Conservation (phyloP, 495 filamentous ascomycete species). For the Glarea lozoyensis region DNA sequence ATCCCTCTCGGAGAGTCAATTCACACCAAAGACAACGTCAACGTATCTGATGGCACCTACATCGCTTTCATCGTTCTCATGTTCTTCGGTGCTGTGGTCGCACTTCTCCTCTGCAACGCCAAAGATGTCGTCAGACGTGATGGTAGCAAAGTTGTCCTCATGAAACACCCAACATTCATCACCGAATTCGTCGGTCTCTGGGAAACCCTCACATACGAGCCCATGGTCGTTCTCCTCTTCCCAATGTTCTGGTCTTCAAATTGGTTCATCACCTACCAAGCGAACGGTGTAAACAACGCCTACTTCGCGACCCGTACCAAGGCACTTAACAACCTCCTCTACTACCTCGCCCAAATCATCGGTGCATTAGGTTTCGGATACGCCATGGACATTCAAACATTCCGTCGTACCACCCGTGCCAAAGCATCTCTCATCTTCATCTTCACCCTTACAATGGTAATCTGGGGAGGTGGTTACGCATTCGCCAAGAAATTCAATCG, state of each 20-base stretch:
- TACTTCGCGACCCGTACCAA: conserved; percentile 78
- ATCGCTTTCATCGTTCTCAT: conserved; percentile 87
- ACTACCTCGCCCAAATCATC: conserved; percentile 83
- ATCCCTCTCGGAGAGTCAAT: conserved; percentile 78
- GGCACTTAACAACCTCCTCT: conserved; percentile 75
- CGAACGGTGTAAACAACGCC: conserved; percentile 51
- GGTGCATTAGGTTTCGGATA: conserved; percentile 73
- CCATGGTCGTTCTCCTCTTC: conserved; percentile 78
- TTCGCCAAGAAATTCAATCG: conserved; percentile 60
- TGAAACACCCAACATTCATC: conserved; percentile 78
- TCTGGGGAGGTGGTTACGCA: conserved; percentile 85
- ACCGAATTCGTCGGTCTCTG: conserved; percentile 72
- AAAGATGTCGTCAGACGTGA: conserved; percentile 61
- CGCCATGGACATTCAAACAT: conserved; percentile 53
- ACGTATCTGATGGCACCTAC: conserved; percentile 79
- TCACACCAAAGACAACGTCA: conserved; percentile 43
- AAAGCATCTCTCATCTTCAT: conserved; percentile 59
- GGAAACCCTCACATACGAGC: conserved; percentile 61
- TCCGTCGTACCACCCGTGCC: conserved; percentile 67
- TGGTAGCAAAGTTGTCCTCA: conserved; percentile 72
- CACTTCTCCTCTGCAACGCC: conserved; percentile 66
- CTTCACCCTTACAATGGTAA: conserved; percentile 63
- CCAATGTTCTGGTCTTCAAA: conserved; percentile 81
- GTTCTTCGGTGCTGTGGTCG: conserved; percentile 61
- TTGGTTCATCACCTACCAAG: conserved; percentile 66